Evolutionary conservation across 208 protist species (phyloP), one percentile per base, ranked within the genome.

Genomic region (Trypanosoma platydactyli): DNA sequence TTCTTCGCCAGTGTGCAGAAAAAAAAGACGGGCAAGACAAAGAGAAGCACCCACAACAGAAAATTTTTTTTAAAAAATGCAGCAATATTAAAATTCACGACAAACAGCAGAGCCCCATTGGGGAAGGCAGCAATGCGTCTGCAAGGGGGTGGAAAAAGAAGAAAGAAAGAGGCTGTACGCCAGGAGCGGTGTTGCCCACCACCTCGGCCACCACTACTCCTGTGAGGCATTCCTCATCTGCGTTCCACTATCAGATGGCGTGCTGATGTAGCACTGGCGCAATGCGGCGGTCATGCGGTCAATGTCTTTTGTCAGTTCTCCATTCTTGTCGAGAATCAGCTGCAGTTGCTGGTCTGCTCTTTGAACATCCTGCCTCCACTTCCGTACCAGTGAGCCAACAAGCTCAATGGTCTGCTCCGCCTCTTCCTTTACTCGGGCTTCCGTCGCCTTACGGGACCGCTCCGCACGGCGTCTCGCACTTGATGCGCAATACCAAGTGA

Each of bases 261-360:
- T 68, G 7, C 68, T 76, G 29, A 84, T 68, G 11, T 78, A 83
- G 74, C 86, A 92, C 18, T 82, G 84, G 29, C 87, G 87, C 50
- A 93, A 77, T 0, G 81, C 84, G 4, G 81, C 85, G 0, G 87
- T 93, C 87, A 90, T 80, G 48, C 82, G 87, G 63, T 93, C 87
- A 65, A 93, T 90, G 55, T 89, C 84, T 29, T 72, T 77, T 46
- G 87, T 90, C 46, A 93, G 66, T 40, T 80, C 76, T 58, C 87
- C 86, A 79, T 93, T 93, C 64, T 93, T 90, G 65, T 89, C 84
- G 30, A 93, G 79, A 60, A 93, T 90, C 45, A 70, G 63, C 57
- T 93, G 73, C 84, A 93, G 86, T 63, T 84, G 80, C 57, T 60
- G 67, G 66, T 89, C 80, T 1, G 87, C 71, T 40, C 72, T 71